Evolutionary conservation across 2,329 filamentous ascomycete genomes (phyloP).

Genomic region (Colletotrichum australisinense): DNA sequence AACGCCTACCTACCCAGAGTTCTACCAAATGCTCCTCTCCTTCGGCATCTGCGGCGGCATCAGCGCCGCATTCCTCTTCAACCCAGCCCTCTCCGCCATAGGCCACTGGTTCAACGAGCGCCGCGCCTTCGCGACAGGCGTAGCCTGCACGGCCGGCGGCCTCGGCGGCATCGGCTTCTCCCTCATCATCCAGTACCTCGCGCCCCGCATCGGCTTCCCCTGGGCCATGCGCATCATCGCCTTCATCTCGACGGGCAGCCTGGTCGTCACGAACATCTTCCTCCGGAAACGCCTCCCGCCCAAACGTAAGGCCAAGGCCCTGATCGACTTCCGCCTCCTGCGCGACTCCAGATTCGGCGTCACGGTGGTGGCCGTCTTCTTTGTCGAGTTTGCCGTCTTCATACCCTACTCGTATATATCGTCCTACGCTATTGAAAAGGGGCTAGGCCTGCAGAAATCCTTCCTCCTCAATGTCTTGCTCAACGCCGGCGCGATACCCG

Average conservation of each 20-base stretch:
- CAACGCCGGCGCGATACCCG: not conserved
- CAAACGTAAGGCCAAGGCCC: not conserved
- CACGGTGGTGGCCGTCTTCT: not conserved
- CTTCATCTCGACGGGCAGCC: slow-evolving; percentile 39
- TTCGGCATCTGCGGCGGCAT: slow-evolving; percentile 74
- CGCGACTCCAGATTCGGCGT: not conserved
- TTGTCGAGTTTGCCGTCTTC: not conserved
- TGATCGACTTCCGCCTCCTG: not conserved
- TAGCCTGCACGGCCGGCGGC: slow-evolving; percentile 74
- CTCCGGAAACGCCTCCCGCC: not conserved
- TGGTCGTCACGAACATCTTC: not conserved
- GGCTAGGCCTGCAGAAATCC: not conserved
- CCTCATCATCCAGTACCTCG: slow-evolving; percentile 42
- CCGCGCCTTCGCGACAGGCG: slow-evolving; percentile 75
- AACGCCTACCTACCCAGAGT: slow-evolving; percentile 46
- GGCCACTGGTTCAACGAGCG: slow-evolving; percentile 75
- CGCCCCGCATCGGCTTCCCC: slow-evolving; percentile 43
- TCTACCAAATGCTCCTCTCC: slow-evolving; percentile 78
- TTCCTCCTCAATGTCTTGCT: not conserved
- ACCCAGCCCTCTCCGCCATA: slow-evolving; percentile 72
- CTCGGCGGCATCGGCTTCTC: slow-evolving; percentile 67
- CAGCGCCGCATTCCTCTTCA: slow-evolving; percentile 76
- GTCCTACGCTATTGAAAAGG: not conserved
- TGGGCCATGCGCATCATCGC: slow-evolving; percentile 46
- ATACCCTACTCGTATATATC: not conserved